These are phyloP conservation scores for Hymenotorrendiella dingleyae DNA, from an alignment of 2,329 filamentous ascomycete genomes.

Conservation along the genomic window DNA sequence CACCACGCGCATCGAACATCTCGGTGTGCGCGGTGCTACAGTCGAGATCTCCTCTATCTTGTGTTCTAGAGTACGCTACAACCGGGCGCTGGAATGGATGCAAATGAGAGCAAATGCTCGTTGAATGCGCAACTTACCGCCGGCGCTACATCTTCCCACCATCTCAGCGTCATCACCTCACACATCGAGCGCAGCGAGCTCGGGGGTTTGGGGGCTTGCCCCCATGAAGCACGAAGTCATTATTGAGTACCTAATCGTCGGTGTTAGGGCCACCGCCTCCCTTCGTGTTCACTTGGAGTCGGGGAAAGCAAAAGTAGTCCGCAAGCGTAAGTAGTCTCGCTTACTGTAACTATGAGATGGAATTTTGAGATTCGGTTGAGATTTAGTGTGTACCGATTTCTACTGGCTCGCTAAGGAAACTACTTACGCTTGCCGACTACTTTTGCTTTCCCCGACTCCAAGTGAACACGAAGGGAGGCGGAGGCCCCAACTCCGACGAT, in stretches of 20 bases:
- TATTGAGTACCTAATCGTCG: too few relatives aligned
- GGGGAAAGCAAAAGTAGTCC: not conserved
- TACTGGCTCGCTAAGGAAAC: too few relatives aligned
- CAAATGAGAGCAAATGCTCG: conserved; percentile 49
- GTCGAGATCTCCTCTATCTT: conserved; percentile 69
- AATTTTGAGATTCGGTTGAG: too few relatives aligned
- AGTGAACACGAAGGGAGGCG: too few relatives aligned
- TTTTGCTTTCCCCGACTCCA: too few relatives aligned
- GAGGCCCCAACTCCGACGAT: too few relatives aligned
- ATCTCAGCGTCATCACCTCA: not conserved
- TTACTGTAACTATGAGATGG: too few relatives aligned
- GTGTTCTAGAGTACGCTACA: conserved; percentile 54
- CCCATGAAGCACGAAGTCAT: too few relatives aligned
- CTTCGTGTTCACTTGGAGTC: not conserved
- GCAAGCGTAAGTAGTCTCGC: not conserved
- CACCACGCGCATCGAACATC: conserved; percentile 35
- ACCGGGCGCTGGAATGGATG: conserved; percentile 65
- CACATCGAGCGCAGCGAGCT: not conserved
- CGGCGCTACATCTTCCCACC: conserved; percentile 54
- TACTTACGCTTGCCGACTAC: too few relatives aligned
- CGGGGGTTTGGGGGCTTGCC: not conserved
- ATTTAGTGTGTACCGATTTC: too few relatives aligned
- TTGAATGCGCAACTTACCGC: conserved; percentile 60
- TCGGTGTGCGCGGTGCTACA: conserved; percentile 37
- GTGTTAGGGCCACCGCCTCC: not conserved